Evolutionary conservation across 768 basidiomycete genomes (phyloP).

Genomic region (Daedalea quercina): DNA sequence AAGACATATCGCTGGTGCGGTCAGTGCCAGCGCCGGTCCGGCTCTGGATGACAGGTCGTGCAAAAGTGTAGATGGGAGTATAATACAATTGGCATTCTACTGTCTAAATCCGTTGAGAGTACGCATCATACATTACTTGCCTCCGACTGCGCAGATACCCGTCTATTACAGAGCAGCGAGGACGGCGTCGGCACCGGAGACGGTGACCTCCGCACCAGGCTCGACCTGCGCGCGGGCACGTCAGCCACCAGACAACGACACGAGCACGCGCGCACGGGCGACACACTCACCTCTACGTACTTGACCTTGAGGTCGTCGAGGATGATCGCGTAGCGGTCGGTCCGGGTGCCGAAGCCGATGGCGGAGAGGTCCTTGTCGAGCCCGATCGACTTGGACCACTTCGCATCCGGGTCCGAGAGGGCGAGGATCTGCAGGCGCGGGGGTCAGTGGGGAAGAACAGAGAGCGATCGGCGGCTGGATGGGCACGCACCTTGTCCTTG

Average conservation of each 20-base stretch:
- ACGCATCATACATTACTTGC: no score
- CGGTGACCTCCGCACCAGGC: slow-evolving; percentile 27
- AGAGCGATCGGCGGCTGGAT: not conserved
- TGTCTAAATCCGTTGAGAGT: no score
- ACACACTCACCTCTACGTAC: slow-evolving; percentile 38
- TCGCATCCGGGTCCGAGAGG: slow-evolving; percentile 28
- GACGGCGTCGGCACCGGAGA: slow-evolving; percentile 33
- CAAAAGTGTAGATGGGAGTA: no score
- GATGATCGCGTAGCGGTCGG: slow-evolving; percentile 52
- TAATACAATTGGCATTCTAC: no score
- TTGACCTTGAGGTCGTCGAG: slow-evolving; percentile 67
- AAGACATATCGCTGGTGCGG: no score
- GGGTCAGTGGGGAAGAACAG: not conserved
- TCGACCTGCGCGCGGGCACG: slow-evolving; percentile 20
- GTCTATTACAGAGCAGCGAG: slow-evolving; percentile 28
- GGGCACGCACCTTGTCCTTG: slow-evolving; percentile 53
- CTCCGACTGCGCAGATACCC: no score
- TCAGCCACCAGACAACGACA: not conserved
- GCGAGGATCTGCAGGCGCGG: slow-evolving; percentile 22
- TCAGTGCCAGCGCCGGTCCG: no score
- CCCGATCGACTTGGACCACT: slow-evolving; percentile 33
- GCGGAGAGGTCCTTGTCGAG: slow-evolving; percentile 46
- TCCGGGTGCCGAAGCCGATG: slow-evolving; percentile 30
- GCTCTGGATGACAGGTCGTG: no score
- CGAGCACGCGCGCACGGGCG: not conserved